Evolutionary conservation across 2,329 filamentous ascomycete species (phyloP).

Genomic region (Cercospora sp.): DNA sequence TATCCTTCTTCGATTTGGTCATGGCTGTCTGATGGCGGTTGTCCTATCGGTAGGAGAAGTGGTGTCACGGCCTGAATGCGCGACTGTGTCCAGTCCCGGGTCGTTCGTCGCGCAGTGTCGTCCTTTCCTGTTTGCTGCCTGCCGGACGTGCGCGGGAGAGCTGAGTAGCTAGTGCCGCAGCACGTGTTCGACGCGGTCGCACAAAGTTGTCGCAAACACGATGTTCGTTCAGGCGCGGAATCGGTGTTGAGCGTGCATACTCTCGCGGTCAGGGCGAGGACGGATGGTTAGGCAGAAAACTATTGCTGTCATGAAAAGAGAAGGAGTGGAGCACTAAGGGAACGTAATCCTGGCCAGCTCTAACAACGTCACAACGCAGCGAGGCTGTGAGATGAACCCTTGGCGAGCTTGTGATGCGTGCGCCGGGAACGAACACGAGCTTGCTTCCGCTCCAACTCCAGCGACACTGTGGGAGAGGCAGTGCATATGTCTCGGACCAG

Average conservation of each 20-base stretch:
- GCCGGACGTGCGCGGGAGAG: slow-evolving; percentile 13
- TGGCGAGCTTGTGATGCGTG: not conserved
- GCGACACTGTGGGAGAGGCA: not conserved
- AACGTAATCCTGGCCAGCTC: not conserved
- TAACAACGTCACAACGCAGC: slow-evolving; percentile 1
- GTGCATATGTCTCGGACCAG: not conserved
- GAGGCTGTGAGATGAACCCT: slow-evolving; percentile 1
- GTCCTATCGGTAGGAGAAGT: not conserved
- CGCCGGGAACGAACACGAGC: not conserved
- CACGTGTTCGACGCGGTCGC: slow-evolving; percentile 15
- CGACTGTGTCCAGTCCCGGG: not conserved
- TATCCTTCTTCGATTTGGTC: slow-evolving; percentile 58
- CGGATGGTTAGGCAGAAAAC: not conserved
- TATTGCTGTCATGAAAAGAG: not conserved
- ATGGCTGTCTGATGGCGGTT: slow-evolving; percentile 37
- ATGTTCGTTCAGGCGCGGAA: not conserved
- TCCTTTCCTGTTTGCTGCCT: slow-evolving; percentile 5
- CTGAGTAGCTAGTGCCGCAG: slow-evolving; percentile 9
- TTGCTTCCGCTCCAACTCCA: not conserved
- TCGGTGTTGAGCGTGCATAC: not conserved
- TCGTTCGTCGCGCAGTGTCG: not conserved
- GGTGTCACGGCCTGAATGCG: not conserved
- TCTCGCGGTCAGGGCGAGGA: not conserved
- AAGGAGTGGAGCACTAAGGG: slow-evolving; percentile 2
- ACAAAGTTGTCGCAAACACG: slow-evolving; percentile 1